Conservation (phyloP, 2,329 filamentous ascomycete species). For the Diaporthe sp. region DNA sequence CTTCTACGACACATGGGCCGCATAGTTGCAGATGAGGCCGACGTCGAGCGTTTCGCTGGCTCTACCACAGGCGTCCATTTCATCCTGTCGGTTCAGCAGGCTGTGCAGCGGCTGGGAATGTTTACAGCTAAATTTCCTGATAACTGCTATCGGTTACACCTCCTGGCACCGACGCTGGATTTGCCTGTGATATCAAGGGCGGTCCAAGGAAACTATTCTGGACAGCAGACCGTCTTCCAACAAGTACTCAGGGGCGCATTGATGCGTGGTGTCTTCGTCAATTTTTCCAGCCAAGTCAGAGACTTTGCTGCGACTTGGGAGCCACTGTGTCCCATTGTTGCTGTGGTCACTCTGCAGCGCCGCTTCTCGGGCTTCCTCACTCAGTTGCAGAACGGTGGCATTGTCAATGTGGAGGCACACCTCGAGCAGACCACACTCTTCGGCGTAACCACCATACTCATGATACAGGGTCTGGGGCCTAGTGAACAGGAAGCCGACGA, state of each 20-base stretch:
- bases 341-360: background rate
- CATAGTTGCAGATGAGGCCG: conserved; percentile 1
- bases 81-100: conserved; percentile 24
- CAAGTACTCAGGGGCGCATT: background rate
- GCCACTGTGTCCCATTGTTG: conserved; percentile 5
- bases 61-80: conserved; percentile 9
- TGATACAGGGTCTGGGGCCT: background rate
- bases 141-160: conserved; percentile 19
- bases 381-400: background rate
- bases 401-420: background rate
- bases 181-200: background rate
- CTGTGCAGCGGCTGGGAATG: conserved; percentile 12
- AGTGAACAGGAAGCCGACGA: background rate
- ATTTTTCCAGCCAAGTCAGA: background rate
- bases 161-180: background rate
- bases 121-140: no score
- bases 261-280: background rate
- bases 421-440: conserved; percentile 2
- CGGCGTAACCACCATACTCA: background rate
- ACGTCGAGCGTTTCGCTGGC: conserved; percentile 19
- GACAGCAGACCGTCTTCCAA: background rate
- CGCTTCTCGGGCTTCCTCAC: background rate
- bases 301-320: background rate
- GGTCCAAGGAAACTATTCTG: background rate
- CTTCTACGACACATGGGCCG: conserved; percentile 20